Conservation (phyloP, 208 protist genomes). For the Trypanosoma melophagium region DNA sequence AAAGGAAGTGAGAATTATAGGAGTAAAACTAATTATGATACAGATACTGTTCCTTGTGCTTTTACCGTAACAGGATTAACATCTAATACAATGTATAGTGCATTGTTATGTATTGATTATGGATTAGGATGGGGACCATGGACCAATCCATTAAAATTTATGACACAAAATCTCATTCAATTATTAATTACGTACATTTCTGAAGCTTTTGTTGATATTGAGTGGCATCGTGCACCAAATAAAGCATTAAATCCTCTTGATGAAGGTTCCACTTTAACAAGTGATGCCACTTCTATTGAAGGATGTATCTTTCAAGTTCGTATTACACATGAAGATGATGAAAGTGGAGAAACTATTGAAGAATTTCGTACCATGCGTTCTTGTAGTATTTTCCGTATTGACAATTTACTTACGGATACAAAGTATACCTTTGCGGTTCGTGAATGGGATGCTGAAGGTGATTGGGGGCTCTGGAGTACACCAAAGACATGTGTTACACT, state of each 20-base stretch:
- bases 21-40: too few species aligned
- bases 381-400: slow-evolving; percentile 76
- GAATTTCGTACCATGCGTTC: slow-evolving; percentile 77
- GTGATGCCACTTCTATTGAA: slow-evolving; percentile 51
- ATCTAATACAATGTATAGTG: slow-evolving; percentile 87
- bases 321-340: slow-evolving; percentile 61
- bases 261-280: slow-evolving; percentile 55
- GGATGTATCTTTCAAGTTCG: slow-evolving; percentile 77
- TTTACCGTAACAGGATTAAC: slow-evolving; percentile 75
- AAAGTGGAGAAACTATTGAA: slow-evolving; percentile 43
- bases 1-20: slow-evolving; percentile 19
- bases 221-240: slow-evolving; percentile 86
- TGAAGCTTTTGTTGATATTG: slow-evolving; percentile 88
- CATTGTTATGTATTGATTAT: slow-evolving; percentile 80
- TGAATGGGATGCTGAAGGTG: slow-evolving; percentile 88
- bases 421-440: slow-evolving; percentile 89
- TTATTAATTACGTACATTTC: slow-evolving; percentile 86
- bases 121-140: slow-evolving; percentile 76
- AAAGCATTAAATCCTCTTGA: slow-evolving; percentile 62
- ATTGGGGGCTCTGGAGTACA: slow-evolving; percentile 89
- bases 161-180: slow-evolving; percentile 92
- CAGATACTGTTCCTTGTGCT: slow-evolving; percentile 17
- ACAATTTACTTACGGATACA: slow-evolving; percentile 74
- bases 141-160: slow-evolving; percentile 82
- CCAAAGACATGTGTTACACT: slow-evolving; percentile 81